A percentile compares a stretch with the other conserved stretches of the same genome.
phyloP scores from a whole-genome alignment of 2,329 filamentous ascomycete species.

The Pseudogymnoascus sp. region DNA sequence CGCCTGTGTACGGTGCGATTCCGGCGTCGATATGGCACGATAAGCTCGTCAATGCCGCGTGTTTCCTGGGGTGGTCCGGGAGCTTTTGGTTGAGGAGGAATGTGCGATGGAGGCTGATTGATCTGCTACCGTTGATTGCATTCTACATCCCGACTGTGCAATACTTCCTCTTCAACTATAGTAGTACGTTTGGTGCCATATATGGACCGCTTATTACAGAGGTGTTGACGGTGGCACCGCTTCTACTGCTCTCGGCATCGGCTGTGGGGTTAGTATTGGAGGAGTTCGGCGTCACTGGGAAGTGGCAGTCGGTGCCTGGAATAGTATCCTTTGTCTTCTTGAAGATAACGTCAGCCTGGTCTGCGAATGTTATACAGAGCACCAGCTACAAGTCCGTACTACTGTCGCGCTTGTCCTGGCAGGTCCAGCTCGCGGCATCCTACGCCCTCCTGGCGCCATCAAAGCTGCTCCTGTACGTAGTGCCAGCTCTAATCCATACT shows the following conservation, averaged over 20 bases:
- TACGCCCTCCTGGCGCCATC: constrained; percentile 64
- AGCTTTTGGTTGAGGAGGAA: constrained; percentile 48
- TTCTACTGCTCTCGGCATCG: constrained; percentile 56
- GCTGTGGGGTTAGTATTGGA: constrained; percentile 59
- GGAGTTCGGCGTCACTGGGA: constrained; percentile 43
- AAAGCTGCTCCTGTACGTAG: constrained; percentile 53
- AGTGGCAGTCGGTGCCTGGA: constrained; percentile 40
- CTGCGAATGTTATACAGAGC: constrained; percentile 34
- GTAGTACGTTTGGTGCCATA: constrained; percentile 55
- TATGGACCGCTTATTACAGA: constrained; percentile 73
- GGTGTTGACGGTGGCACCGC: constrained; percentile 60
- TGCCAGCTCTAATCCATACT: constrained; percentile 68
- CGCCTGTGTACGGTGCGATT: constrained; percentile 82
- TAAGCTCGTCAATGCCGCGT: constrained; percentile 55
- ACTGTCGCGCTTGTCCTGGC: constrained; percentile 63
- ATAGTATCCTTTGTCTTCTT: constrained; percentile 60
- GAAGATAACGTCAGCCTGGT: constrained; percentile 32
- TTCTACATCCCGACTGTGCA: constrained; percentile 68
- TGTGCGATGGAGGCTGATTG: constrained; percentile 40
- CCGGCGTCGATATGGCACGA: constrained; percentile 66
- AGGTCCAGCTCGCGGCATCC: constrained; percentile 55
- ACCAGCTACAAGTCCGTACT: constrained; percentile 54
- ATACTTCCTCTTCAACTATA: constrained; percentile 60
- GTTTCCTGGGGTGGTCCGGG: constrained; percentile 63
- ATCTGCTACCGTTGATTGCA: constrained; percentile 63